Conservation (phyloP, 176 grass and related monocot species). For the Microstegium vimineum region DNA sequence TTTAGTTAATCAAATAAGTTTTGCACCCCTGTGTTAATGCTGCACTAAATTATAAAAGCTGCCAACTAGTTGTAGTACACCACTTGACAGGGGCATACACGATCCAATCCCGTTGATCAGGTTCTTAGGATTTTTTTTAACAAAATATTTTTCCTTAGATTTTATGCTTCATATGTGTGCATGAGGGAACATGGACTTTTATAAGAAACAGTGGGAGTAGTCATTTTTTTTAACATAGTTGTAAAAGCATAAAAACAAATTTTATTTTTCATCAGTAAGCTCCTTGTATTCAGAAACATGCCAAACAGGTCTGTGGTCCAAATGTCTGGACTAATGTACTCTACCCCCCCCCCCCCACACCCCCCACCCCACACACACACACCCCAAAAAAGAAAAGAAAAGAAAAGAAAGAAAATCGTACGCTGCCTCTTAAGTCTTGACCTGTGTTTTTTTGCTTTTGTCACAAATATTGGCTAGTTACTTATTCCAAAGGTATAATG, state of each 20-base stretch:
- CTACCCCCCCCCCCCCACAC: too few relatives aligned
- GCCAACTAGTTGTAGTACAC: neutral
- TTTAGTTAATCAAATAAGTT: neutral
- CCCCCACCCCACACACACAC: too few relatives aligned
- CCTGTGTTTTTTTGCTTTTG: conserved; percentile 13
- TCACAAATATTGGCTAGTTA: neutral
- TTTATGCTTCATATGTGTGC: neutral
- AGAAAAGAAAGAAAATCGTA: neutral
- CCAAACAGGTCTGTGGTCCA: neutral
- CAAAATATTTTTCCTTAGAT: neutral
- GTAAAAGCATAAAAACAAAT: neutral
- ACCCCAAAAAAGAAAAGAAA: too few relatives aligned
- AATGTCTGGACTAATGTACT: neutral
- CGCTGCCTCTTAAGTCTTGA: conserved; percentile 7
- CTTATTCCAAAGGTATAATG: conserved; percentile 27
- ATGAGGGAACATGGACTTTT: neutral
- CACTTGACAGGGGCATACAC: neutral
- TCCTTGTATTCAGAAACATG: neutral
- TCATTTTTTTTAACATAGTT: neutral
- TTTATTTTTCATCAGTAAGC: neutral
- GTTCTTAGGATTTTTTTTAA: neutral
- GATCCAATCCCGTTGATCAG: neutral
- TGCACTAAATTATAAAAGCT: neutral
- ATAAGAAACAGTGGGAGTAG: neutral
- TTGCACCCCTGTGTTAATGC: neutral